Base-by-base conservation (phyloP, 345 rosid genomes). In the Gossypium stocksii region DNA sequence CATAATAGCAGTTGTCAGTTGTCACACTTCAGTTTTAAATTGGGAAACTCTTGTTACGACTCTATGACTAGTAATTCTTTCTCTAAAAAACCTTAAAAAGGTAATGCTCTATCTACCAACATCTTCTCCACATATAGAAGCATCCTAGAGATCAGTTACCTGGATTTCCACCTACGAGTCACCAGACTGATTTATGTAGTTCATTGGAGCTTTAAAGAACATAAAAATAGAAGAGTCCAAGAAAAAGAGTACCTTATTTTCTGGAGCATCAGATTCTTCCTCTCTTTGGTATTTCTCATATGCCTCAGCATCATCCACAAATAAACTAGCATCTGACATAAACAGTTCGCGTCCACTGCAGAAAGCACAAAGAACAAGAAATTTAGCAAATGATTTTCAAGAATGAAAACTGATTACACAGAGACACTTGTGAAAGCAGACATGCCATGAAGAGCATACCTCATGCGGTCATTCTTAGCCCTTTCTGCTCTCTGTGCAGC, bases 291-390 rank as follows among this genome's bases (percentile, higher is more conserved):
- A 83, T 58, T 79, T 80, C n/a, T 89, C 93, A 75, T 79, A 86
- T 71, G 88, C 89, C 80, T 83, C 93, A 6, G 65, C 82, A 79
- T 87, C 93, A 76, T 86, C 91, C 77, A 89, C 91, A 76, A 89
- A 89, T 59, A 78, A 49, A 52, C 91, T 86, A 49, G 90, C 73
- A 71, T 89, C 85, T 45, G 89, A 85, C 66, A 87, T 57, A 70
- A 87, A 89, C 19, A 87, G 87, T 70, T 89, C 89, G 17, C 91
- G 89, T 1, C 89, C 91, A 76, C 93, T 86, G 87, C 58, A 82
- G 75, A 19, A 61, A 72, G 78, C 20, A 23, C 44, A 73, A 73
- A 66, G 45, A 57, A 49, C 75, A 62, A 48, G 27, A 74, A 43
- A 65, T 74, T 69, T 46, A 77, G 74, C 69, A 38, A 62, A 72